phyloP scores from a whole-genome alignment of 768 basidiomycete genomes.

The Tephrocybe sp. region DNA sequence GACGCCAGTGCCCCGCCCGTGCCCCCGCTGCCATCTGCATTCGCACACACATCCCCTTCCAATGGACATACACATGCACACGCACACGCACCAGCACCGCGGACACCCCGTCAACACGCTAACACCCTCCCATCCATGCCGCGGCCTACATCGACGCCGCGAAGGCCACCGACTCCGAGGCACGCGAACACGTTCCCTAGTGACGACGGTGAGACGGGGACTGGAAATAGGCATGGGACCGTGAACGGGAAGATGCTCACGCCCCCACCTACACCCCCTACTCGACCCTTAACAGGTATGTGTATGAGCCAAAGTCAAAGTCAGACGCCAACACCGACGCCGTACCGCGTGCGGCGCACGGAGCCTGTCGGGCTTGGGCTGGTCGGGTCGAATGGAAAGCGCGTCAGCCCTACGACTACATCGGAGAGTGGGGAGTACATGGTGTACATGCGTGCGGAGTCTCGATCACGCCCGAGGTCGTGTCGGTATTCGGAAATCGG shows the following conservation, averaged over 20 bases:
- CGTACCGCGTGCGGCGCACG: neutral
- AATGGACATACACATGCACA: neutral
- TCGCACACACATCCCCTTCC: neutral
- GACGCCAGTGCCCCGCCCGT: neutral
- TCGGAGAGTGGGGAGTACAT: too few species aligned
- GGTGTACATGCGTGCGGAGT: too few species aligned
- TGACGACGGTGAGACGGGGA: neutral
- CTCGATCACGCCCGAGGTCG: too few species aligned
- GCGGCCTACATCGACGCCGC: neutral
- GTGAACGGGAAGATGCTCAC: slow-evolving; percentile 13
- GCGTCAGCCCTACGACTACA: too few species aligned
- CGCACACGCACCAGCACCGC: neutral
- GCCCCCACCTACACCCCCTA: slow-evolving; percentile 27
- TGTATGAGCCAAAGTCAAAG: neutral
- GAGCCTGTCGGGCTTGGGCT: too few species aligned
- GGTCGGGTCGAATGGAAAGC: too few species aligned
- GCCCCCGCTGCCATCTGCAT: neutral
- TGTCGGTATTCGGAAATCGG: too few species aligned
- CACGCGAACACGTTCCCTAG: neutral
- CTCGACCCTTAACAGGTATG: slow-evolving; percentile 1
- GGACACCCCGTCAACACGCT: slow-evolving; percentile 4
- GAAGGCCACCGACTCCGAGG: neutral
- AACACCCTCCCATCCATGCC: slow-evolving; percentile 3
- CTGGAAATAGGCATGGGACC: too few species aligned
- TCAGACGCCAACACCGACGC: neutral